Percentiles rank a stretch among this genome's conserved stretches.
These are phyloP conservation scores for Neurospora cerealis DNA, from an alignment of 495 filamentous ascomycete species.

Conservation along the genomic window DNA sequence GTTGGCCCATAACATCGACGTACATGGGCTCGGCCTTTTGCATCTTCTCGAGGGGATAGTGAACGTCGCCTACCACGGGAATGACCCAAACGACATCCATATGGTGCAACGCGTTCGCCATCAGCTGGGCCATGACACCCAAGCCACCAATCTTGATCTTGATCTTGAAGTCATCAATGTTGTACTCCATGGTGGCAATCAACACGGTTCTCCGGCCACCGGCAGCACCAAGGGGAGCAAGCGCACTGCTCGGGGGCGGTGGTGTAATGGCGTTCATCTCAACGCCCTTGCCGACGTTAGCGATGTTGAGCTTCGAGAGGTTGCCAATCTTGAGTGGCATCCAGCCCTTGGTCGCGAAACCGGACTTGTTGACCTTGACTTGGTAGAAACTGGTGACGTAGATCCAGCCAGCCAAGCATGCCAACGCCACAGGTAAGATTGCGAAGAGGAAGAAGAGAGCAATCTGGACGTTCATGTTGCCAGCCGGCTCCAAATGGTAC, in stretches of 20 bases:
- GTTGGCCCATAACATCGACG: conserved; percentile 54
- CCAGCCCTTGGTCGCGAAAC: conserved; percentile 37
- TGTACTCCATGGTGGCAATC: conserved; percentile 65
- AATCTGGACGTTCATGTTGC: conserved; percentile 48
- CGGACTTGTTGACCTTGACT: conserved; percentile 61
- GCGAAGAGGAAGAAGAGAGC: conserved; percentile 47
- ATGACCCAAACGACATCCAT: conserved; percentile 69
- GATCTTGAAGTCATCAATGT: conserved; percentile 62
- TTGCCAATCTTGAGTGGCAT: conserved; percentile 14
- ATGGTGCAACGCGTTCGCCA: conserved; percentile 59
- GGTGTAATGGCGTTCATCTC: conserved; percentile 30
- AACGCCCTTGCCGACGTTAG: conserved; percentile 28
- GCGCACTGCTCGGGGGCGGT: conserved; percentile 9
- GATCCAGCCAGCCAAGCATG: conserved; percentile 39
- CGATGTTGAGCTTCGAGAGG: conserved; percentile 31
- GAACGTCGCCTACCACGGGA: conserved; percentile 59
- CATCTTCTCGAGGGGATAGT: conserved; percentile 48
- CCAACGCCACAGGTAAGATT: conserved; percentile 44
- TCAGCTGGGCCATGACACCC: conserved; percentile 62
- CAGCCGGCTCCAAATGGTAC: conserved; percentile 44
- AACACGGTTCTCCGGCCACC: conserved; percentile 44
- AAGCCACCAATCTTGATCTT: conserved; percentile 68
- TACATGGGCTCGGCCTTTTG: conserved; percentile 51
- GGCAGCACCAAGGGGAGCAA: conserved; percentile 5
- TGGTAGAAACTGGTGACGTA: conserved; percentile 61